These are phyloP conservation scores for Barbarea vulgaris DNA, from an alignment of 345 rosid genomes.

Conservation along the genomic window DNA sequence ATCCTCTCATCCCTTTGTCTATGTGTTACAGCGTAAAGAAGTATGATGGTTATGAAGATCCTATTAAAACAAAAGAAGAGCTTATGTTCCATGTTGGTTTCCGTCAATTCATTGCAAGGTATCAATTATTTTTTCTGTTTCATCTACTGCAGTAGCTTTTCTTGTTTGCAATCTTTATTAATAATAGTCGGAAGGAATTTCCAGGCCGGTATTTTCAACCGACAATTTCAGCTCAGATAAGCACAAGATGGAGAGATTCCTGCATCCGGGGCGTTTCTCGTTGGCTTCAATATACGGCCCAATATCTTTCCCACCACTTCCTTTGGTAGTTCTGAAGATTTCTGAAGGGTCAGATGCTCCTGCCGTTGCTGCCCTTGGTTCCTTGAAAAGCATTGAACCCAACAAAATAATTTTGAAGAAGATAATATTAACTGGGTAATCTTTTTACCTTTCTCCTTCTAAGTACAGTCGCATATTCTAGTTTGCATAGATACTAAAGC, in stretches of 20 bases:
- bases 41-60: constrained; percentile 71
- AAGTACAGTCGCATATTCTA: constrained; percentile 2
- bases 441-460: constrained; percentile 14
- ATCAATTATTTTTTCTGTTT: constrained; percentile 6
- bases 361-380: constrained; percentile 84
- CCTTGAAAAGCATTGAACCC: constrained; percentile 80
- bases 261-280: constrained; percentile 78
- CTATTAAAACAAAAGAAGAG: constrained; percentile 91
- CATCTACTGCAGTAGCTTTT: constrained; percentile 5
- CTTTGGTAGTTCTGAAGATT: constrained; percentile 74
- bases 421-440: constrained; percentile 91
- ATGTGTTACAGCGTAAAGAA: constrained; percentile 67
- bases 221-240: constrained; percentile 80
- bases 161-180: constrained; percentile 15
- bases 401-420: constrained; percentile 82
- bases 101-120: constrained; percentile 92
- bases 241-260: constrained; percentile 97
- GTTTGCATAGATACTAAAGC: not conserved
- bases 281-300: constrained; percentile 89
- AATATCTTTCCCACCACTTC: constrained; percentile 81
- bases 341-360: constrained; percentile 51
- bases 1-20: constrained; percentile 20
- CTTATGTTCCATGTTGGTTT: constrained; percentile 90
- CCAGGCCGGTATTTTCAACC: constrained; percentile 87
- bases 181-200: not conserved